These are phyloP conservation scores for Ogataea parapolymorpha DNA, from an alignment of 805 yeast genomes.

Conservation along the genomic window DNA sequence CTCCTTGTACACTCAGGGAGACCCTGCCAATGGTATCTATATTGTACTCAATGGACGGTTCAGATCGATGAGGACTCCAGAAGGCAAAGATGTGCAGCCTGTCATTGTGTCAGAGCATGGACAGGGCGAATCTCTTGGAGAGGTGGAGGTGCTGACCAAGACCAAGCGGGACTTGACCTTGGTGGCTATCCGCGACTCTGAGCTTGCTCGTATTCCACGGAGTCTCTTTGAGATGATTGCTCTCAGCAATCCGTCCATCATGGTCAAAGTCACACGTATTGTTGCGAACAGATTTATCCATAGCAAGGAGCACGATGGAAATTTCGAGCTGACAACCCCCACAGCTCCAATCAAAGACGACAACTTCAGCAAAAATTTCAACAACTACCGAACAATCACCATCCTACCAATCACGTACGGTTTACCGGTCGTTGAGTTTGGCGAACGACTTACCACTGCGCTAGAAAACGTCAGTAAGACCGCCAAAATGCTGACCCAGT, in stretches of 20 bases:
- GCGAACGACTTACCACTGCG: constrained; percentile 65
- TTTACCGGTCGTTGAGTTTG: constrained; percentile 85
- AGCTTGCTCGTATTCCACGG: constrained; percentile 89
- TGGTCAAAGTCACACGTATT: constrained; percentile 83
- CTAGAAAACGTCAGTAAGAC: constrained; percentile 67
- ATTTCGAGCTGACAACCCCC: constrained; percentile 15
- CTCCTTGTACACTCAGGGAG: constrained; percentile 74
- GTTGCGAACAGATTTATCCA: constrained; percentile 60
- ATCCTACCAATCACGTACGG: constrained; percentile 76
- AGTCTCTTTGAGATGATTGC: constrained; percentile 83
- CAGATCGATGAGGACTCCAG: constrained; percentile 49
- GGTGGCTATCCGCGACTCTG: constrained; percentile 90
- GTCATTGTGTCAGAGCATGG: constrained; percentile 68
- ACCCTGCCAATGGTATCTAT: constrained; percentile 86
- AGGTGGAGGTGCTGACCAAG: constrained; percentile 87
- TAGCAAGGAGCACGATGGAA: constrained; percentile 15
- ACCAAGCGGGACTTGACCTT: constrained; percentile 64
- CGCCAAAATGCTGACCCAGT: constrained; percentile 79
- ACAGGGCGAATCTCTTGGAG: constrained; percentile 93
- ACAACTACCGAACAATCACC: constrained; percentile 77
- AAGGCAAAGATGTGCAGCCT: constrained; percentile 14
- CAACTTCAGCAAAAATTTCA: constrained; percentile 33
- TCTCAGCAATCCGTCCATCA: constrained; percentile 79
- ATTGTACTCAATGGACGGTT: constrained; percentile 86
- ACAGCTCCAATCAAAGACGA: constrained; percentile 34